Percentiles rank a stretch among this genome's conserved stretches.
Conservation (phyloP, 2,329 filamentous ascomycete genomes). For the Camillea tinctor region DNA sequence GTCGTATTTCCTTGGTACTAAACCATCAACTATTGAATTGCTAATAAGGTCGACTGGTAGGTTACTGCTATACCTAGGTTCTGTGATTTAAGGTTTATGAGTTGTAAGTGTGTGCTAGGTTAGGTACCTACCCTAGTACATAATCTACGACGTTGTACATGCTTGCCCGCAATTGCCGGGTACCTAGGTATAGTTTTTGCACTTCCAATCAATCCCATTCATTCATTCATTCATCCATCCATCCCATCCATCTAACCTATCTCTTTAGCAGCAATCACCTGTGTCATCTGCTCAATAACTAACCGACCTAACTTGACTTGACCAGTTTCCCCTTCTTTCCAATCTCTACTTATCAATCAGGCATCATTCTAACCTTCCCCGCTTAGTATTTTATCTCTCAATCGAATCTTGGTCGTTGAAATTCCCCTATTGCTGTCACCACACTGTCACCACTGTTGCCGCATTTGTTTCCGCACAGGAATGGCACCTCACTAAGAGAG, state of each 20-base stretch:
- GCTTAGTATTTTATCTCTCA: not conserved
- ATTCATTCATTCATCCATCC: too few species aligned
- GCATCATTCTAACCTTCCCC: not conserved
- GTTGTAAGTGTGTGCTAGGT: too few species aligned
- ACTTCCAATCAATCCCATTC: not conserved
- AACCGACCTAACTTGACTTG: not conserved
- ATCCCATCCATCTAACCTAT: too few species aligned
- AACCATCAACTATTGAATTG: not conserved
- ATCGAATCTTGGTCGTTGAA: not conserved
- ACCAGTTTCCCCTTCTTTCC: not conserved
- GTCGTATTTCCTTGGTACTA: not conserved
- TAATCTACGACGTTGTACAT: not conserved
- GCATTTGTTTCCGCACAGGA: slow-evolving; percentile 3
- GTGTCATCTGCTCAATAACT: not conserved
- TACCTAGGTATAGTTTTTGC: too few species aligned
- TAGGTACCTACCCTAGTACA: too few species aligned
- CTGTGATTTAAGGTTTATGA: too few species aligned
- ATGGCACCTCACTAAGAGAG: slow-evolving; percentile 21
- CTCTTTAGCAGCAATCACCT: too few species aligned
- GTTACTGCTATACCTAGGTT: too few species aligned
- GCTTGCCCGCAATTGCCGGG: not conserved
- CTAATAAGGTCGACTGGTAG: too few species aligned
- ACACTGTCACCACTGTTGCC: not conserved
- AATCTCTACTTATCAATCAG: not conserved
- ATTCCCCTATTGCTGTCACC: not conserved